Evolutionary conservation across 495 filamentous ascomycete genomes (phyloP), one percentile per base, ranked within the genome.

Genomic region (Astrothelium subdiscretum): DNA sequence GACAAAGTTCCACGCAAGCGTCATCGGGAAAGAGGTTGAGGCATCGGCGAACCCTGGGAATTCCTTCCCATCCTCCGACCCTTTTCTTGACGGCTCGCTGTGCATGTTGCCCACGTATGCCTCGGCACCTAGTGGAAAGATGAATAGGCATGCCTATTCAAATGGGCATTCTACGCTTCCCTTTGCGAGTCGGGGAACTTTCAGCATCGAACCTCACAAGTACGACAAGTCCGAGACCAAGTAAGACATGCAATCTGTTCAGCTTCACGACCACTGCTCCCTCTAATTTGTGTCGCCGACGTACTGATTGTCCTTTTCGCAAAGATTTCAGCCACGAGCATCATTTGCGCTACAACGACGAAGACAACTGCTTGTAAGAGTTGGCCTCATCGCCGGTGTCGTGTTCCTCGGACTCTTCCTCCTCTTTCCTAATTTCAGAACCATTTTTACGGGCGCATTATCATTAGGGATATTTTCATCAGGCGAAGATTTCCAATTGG

Each of bases 161-260:
- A 66, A 66, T 57, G 64, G 64, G 5, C 59, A 86, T 73, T 81
- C 83, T 65, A 83, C 86, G 71, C 87, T 87, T 73, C 79, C 82
- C 59, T 77, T 77, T 58, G 77, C 77, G 42, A 77, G 80, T 58
- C 74, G 70, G 64, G 73, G 77, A 63, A 87, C 85, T 52, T 94
- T 95, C 71, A 89, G 89, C 63, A 90, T 96, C 69, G 90, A 91
- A 65, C 89, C 91, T 66, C 90, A 96, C 71, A 87, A 88, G 91
- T 96, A 82, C 66, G 78, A 66, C 57, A 70, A 68, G 62, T 67
- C 40, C 31, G 65, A 63, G 42, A n/a, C 22, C 54, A 32, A 15
- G 62, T 40, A 52, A 4, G 15, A 18, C 27, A 35, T 62, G 58
- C 27, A 38, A 32, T 58, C 63, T 67, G 59, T 48, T 20, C 18